Conservation (phyloP, 2,329 filamentous ascomycete genomes). For the Colletotrichum melonis region DNA sequence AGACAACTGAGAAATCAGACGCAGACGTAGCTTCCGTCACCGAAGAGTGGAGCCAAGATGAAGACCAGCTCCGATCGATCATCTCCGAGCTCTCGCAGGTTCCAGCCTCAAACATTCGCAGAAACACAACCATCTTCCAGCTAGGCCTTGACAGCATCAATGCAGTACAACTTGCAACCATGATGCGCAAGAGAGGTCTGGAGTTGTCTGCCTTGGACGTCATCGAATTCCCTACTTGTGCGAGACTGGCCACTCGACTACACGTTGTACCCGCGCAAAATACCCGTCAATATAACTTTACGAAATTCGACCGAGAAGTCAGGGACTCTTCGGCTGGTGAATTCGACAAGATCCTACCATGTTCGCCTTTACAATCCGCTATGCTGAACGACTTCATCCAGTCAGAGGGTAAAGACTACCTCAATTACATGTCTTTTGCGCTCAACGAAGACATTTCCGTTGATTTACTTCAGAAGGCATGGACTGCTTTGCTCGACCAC, state of each 20-base stretch:
- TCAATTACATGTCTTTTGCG: constrained; percentile 75
- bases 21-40: background rate
- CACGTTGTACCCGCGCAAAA: background rate
- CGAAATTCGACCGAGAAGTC: constrained; percentile 50
- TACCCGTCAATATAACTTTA: constrained; percentile 50
- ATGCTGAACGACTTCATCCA: constrained; percentile 81
- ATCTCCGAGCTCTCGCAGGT: constrained; percentile 17
- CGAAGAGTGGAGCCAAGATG: constrained; percentile 35
- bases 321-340: constrained; percentile 36
- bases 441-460: constrained; percentile 55
- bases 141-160: constrained; percentile 95
- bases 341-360: constrained; percentile 75
- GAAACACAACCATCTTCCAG: constrained; percentile 80
- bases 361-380: constrained; percentile 82
- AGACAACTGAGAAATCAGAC: background rate
- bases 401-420: constrained; percentile 75
- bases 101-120: constrained; percentile 54
- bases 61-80: constrained; percentile 32
- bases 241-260: constrained; percentile 46
- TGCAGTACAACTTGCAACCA: constrained; percentile 79
- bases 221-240: constrained; percentile 69
- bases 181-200: constrained; percentile 70
- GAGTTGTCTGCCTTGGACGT: constrained; percentile 77
- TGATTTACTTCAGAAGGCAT: constrained; percentile 64
- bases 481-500: constrained; percentile 61